Base-by-base conservation (phyloP, 495 filamentous ascomycete genomes). In the Talaromyces adpressus region DNA sequence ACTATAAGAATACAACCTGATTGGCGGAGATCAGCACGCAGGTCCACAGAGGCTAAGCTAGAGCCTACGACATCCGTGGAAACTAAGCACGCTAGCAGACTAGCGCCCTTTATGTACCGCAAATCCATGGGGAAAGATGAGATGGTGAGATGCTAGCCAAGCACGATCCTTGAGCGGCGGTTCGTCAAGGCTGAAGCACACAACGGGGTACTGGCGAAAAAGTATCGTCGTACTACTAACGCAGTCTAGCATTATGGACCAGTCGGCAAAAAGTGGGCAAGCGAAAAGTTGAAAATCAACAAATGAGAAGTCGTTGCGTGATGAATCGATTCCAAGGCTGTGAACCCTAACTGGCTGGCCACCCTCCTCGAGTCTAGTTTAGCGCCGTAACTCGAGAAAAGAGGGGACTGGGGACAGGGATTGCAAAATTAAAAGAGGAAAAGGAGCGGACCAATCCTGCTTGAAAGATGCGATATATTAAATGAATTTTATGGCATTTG, bases 21-120 rank as follows among this genome's bases (percentile, higher is more conserved):
- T 56, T 56, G 52, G 52, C 52, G 23, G 23, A 29, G 22, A 29
- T 56, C 52, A 27, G 23, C 52, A 56, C 52, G 52, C 52, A 56
- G 52, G 52, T 56, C 52, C 52, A 56, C 52, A 56, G 27, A 29
- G 22, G 27, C 52, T 56, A 29, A 56, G 52, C 52, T 27, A 27
- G 22, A 56, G 56, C 56, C 56, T 36, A 22, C 27, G 56, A 18
- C 56, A 58, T 20, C 56, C 56, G 18, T 58, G 56, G 56, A 58
- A 32, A 32, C 56, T 32, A 58, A 32, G 27, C 16, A 20, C 56
- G 30, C 56, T 58, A 58, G 5, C 30, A 8, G 23, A 36, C 56
- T 58, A 58, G 56, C 56, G 56, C 56, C 56, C 56, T 58, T 58
- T 58, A 36, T 58, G 56, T 58, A 58, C 56, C 30, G 56, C 56